A percentile compares a stretch with the other conserved stretches of the same genome.
These are phyloP conservation scores for Fusarium guadeloupense DNA, from an alignment of 2,329 filamentous ascomycete species.

Conservation along the genomic window DNA sequence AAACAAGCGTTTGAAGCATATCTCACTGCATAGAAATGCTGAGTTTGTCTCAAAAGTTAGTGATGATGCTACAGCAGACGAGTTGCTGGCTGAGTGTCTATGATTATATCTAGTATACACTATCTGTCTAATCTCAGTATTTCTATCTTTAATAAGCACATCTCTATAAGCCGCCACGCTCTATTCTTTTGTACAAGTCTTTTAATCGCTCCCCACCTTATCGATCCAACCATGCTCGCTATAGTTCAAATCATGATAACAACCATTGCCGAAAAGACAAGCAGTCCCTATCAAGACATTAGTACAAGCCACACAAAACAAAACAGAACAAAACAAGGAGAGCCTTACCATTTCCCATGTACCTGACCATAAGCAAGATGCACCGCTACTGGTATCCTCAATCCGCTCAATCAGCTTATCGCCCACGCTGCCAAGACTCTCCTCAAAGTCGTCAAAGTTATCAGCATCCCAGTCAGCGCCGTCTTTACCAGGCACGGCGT, in stretches of 20 bases:
- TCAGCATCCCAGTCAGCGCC: constrained; percentile 65
- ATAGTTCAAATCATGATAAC: constrained; percentile 38
- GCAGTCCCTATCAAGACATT: constrained; percentile 31
- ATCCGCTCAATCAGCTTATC: constrained; percentile 58
- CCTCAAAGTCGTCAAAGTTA: constrained; percentile 60
- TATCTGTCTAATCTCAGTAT: constrained; percentile 2
- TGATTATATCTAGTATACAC: background rate
- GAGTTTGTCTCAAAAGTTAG: background rate
- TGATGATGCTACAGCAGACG: background rate
- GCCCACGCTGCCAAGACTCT: constrained; percentile 61
- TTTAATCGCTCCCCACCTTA: background rate
- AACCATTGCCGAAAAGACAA: constrained; percentile 37
- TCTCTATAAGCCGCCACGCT: background rate
- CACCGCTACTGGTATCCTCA: constrained; percentile 27
- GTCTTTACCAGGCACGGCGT: constrained; percentile 64
- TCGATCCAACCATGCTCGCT: constrained; percentile 29
- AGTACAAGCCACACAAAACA: background rate
- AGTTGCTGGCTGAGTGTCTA: background rate
- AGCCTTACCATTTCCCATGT: constrained; percentile 7
- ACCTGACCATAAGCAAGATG: constrained; percentile 11
- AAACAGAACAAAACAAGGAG: background rate
- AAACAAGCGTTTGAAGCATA: background rate
- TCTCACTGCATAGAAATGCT: background rate
- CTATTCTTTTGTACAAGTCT: background rate
- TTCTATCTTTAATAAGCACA: background rate